phyloP scores from a whole-genome alignment of 768 basidiomycete genomes.

The Tylopilus rubrobrunneus region DNA sequence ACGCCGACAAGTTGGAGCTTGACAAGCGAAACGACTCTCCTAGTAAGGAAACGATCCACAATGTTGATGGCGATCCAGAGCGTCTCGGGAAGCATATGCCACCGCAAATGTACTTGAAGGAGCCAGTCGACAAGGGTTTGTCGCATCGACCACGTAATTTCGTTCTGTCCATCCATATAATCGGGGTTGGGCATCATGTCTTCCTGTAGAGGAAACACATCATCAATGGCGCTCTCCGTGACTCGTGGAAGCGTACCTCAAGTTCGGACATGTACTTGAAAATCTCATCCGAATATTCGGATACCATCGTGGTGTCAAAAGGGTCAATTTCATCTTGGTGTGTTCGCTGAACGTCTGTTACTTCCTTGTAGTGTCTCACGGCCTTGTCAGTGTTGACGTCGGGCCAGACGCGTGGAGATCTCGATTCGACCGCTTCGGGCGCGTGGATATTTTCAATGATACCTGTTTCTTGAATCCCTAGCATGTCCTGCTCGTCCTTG shows the following conservation, averaged over 20 bases:
- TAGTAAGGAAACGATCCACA: constrained; percentile 87
- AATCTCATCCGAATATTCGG: constrained; percentile 98
- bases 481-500: constrained; percentile 62
- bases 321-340: constrained; percentile 73
- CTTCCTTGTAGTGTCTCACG: constrained; percentile 52
- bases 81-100: constrained; percentile 99
- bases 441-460: constrained; percentile 43
- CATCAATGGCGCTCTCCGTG: constrained; percentile 15
- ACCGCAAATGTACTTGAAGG: constrained; percentile 93
- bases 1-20: constrained; percentile 97
- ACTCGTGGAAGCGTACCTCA: constrained; percentile 55
- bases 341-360: constrained; percentile 58
- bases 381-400: constrained; percentile 62
- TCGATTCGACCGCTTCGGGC: constrained; percentile 35
- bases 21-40: constrained; percentile 80
- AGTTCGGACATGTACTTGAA: constrained; percentile 94
- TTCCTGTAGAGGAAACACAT: constrained; percentile 44
- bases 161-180: constrained; percentile 92
- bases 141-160: constrained; percentile 93
- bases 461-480: constrained; percentile 42
- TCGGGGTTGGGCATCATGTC: constrained; percentile 86
- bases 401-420: constrained; percentile 64
- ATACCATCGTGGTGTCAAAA: constrained; percentile 87
- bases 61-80: constrained; percentile 99
- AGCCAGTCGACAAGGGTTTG: constrained; percentile 98